A percentile compares a stretch with the other conserved stretches of the same genome.
Conservation (phyloP, 345 rosid genomes). For the Citrus unshiu region DNA sequence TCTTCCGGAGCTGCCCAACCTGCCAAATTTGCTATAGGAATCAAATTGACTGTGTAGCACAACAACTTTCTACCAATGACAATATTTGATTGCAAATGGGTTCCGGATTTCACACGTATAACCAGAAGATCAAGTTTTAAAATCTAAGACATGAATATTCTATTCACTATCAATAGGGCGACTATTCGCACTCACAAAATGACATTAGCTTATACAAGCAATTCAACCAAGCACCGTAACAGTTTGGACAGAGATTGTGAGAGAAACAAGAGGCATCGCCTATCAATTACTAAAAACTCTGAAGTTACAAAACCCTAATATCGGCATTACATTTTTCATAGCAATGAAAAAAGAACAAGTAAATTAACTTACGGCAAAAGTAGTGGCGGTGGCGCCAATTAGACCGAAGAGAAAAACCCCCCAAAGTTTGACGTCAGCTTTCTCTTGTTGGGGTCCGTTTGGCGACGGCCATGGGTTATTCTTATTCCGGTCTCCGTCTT, state of each 20-base stretch:
- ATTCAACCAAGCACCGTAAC: neutral
- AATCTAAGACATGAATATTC: neutral
- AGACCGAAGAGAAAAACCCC: slow-evolving; percentile 66
- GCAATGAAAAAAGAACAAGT: neutral
- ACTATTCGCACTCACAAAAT: neutral
- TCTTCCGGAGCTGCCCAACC: slow-evolving; percentile 78
- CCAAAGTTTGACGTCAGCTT: slow-evolving; percentile 62
- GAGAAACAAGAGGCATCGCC: neutral
- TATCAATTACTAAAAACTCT: neutral
- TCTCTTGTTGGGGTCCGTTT: slow-evolving; percentile 30
- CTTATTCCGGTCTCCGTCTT: slow-evolving; percentile 38
- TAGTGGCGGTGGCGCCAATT: slow-evolving; percentile 89
- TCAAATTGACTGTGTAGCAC: slow-evolving; percentile 16
- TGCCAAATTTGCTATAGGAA: slow-evolving; percentile 42
- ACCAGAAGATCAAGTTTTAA: neutral
- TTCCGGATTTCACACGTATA: neutral
- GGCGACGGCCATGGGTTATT: slow-evolving; percentile 31
- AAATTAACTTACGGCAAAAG: slow-evolving; percentile 60
- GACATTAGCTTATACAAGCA: neutral
- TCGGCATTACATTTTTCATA: neutral
- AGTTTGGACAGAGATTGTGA: neutral
- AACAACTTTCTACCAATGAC: neutral
- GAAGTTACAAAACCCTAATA: neutral
- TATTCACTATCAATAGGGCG: neutral
- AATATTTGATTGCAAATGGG: neutral